Evolutionary conservation across 2,329 filamentous ascomycete genomes (phyloP), one percentile per base, ranked within the genome.

Genomic region (Cadophora luteo-olivacea): DNA sequence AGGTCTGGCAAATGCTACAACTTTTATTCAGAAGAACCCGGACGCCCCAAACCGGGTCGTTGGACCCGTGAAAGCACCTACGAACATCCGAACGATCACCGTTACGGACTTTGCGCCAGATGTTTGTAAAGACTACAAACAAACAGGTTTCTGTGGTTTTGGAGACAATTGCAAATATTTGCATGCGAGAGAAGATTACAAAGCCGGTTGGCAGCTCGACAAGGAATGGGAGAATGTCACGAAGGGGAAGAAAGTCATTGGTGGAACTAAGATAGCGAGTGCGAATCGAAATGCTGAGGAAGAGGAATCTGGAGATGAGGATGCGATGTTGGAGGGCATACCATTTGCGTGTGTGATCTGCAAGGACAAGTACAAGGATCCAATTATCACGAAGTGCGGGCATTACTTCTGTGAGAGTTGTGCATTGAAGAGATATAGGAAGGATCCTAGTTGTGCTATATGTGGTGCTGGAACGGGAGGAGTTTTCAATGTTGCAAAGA

Each of bases 361-460:
- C 69, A 71, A 69, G 69, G 73, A 78, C 62, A 82, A n/a, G 80
- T 84, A 60, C 57, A 77, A 75, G 67, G 84, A 87, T 67, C 95
- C 95, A 0, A 87, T 98, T 14, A 83, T 95, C 29, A 98, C 96
- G 14, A 91, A 93, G 72, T 99, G 96, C 74, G 92, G 93, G 0
- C 96, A 99, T 79, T 98, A 98, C 79, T 98, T 98, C 77, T 99
- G 96, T 78, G 92, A 97, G 79, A 84, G 86, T 0, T 99, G 96
- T 79, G 96, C 96, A 32, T 82, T 98, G 74, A 89, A 92, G 78
- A 83, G 94, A 72, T 98, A 97, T 78, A 86, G 92, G 71, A 96
- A 93, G 77, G 93, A 94, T 75, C 94, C 94, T 4, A 89, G 88
- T 2, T 98, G 96, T 79, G 93, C 92, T 1, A 92, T 91, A 4